These are phyloP conservation scores for Venturia nashicola DNA, from an alignment of 2,329 filamentous ascomycete genomes.

Conservation along the genomic window DNA sequence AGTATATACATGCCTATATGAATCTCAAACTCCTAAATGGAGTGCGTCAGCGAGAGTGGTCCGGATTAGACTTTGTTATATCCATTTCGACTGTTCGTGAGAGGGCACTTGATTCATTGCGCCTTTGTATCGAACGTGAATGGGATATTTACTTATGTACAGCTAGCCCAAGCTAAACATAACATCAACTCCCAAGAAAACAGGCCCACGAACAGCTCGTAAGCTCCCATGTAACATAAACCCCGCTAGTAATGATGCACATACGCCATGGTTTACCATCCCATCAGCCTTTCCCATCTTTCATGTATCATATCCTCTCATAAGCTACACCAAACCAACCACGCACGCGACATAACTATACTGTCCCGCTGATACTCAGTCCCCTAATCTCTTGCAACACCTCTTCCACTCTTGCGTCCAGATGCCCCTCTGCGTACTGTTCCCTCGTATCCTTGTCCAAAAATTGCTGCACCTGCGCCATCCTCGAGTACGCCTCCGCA, in stretches of 20 bases:
- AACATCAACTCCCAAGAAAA: background rate
- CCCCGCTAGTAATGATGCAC: background rate
- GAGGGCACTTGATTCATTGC: no score
- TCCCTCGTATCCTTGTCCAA: conserved; percentile 90
- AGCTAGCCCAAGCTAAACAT: background rate
- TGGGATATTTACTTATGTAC: background rate
- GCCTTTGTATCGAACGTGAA: background rate
- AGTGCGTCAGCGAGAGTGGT: background rate
- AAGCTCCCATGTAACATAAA: background rate
- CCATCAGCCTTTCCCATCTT: background rate
- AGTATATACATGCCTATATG: background rate
- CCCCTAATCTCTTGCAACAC: conserved; percentile 95
- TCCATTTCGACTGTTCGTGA: no score
- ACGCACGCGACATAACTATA: background rate
- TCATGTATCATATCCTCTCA: background rate
- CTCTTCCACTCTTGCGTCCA: conserved; percentile 87
- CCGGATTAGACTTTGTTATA: no score
- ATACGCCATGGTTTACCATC: background rate
- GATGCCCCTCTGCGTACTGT: conserved; percentile 84
- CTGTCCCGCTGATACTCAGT: conserved; percentile 71
- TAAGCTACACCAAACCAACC: background rate
- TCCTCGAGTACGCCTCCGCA: conserved; percentile 90
- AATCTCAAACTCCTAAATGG: background rate
- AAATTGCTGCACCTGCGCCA: conserved; percentile 99
- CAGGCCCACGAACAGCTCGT: background rate